Evolutionary conservation across 2,329 filamentous ascomycete genomes (phyloP), one percentile per base, ranked within the genome.

Genomic region (Acrocalymma vagum): DNA sequence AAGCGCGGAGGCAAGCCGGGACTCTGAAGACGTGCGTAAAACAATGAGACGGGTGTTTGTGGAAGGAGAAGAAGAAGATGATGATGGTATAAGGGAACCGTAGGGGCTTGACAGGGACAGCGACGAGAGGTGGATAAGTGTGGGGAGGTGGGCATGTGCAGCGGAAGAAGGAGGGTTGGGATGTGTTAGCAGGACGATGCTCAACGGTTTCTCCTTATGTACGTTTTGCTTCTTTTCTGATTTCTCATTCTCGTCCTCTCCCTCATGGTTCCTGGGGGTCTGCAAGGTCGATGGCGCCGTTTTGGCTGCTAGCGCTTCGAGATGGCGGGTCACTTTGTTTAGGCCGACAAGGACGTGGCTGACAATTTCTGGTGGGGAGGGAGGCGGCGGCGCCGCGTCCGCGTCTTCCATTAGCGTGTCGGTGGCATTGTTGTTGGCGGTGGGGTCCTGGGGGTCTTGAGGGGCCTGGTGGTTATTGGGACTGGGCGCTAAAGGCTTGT

Each of bases 291-390:
- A 20, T 9, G 54, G 57, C 24, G 56, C 49, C 2, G 38, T 53
- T 7, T 32, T 42, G n/a, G 63, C 48, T 4, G 75, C 68, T 18
- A 70, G 55, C 14, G 66, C 60, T 45, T 85, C 78, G 3, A 91
- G 74, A 32, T 73, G 74, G 13, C 82, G 78, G 5, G 82, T 85
- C 42, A 89, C 83, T 42, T 72, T 77, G 53, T 84, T 81, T 29
- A 90, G 71, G 3, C 88, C 87, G 31, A 88, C 71, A 32, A 88
- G 80, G 25, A 90, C 63, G 47, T 78, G 78, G 3, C 70, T 69
- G n/a, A 71, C 67, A 7, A 89, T 69, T 5, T 53, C 48, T 36
- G 65, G 65, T 7, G 84, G 83, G 29, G 72, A 74, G 15, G 69
- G 72, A 50, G 38, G 52, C 18, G 37, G 26, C 16, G 38, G 27